Conservation (phyloP, 2,329 filamentous ascomycete species). For the Epichloe uncinata region DNA sequence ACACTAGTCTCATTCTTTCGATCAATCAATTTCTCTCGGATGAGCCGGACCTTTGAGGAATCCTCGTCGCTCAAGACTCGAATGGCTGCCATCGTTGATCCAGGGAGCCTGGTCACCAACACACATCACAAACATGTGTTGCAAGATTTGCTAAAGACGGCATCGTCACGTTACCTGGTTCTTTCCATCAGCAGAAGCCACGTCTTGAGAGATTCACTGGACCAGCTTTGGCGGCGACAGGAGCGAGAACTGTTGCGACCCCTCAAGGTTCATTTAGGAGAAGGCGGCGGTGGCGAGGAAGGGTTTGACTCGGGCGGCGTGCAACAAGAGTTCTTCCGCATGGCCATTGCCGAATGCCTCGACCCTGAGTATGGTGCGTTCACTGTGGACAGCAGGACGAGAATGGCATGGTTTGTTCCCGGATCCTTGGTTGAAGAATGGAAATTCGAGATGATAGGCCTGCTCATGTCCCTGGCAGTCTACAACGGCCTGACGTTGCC, state of each 20-base stretch:
- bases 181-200: conserved; percentile 54
- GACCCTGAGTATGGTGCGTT: conserved; percentile 71
- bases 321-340: conserved; percentile 88
- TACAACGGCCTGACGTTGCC: conserved; percentile 91
- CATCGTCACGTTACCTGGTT: conserved; percentile 58
- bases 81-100: conserved; percentile 41
- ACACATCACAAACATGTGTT: conserved; percentile 47
- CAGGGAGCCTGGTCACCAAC: conserved; percentile 41
- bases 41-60: conserved; percentile 68
- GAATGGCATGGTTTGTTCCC: conserved; percentile 80
- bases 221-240: conserved; percentile 83
- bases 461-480: conserved; percentile 78
- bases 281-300: conserved; percentile 71
- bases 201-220: conserved; percentile 60
- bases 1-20: conserved; percentile 74
- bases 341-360: conserved; percentile 69
- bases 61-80: conserved; percentile 44
- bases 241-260: conserved; percentile 71
- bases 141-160: conserved; percentile 48
- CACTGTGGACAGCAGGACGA: conserved; percentile 59
- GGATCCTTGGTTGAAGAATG: conserved; percentile 70
- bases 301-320: conserved; percentile 91
- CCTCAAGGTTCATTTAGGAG: conserved; percentile 76
- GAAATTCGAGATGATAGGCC: conserved; percentile 80
- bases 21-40: conserved; percentile 72